These are phyloP conservation scores for Salix purpurea DNA, from an alignment of 345 rosid species.

Conservation along the genomic window DNA sequence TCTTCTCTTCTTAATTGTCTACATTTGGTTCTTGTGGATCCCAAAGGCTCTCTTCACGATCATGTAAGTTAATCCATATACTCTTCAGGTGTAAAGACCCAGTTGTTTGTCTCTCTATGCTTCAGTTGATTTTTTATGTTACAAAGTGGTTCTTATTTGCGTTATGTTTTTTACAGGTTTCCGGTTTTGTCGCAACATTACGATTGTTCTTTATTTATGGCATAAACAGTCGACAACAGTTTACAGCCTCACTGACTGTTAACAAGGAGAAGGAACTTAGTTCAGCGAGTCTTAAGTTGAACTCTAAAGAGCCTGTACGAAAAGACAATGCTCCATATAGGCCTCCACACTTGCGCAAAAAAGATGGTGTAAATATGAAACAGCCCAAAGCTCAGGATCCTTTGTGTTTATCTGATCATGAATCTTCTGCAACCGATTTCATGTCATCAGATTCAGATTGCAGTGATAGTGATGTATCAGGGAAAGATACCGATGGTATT, in stretches of 20 bases:
- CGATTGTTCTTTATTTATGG: slow-evolving; percentile 73
- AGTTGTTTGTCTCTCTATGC: not conserved
- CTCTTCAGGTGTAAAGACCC: slow-evolving; percentile 7
- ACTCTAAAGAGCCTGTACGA: slow-evolving; percentile 33
- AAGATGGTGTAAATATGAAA: slow-evolving; percentile 37
- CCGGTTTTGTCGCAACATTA: slow-evolving; percentile 72
- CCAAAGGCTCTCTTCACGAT: slow-evolving; percentile 63
- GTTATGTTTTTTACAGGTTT: slow-evolving; percentile 44
- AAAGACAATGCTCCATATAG: slow-evolving; percentile 54
- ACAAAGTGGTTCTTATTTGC: not conserved
- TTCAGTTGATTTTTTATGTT: slow-evolving; percentile 4
- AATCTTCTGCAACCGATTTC: slow-evolving; percentile 43
- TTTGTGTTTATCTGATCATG: slow-evolving; percentile 38
- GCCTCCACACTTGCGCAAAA: slow-evolving; percentile 92
- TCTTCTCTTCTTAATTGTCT: slow-evolving; percentile 71
- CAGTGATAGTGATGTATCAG: slow-evolving; percentile 72
- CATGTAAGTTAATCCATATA: slow-evolving; percentile 56
- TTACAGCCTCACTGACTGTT: slow-evolving; percentile 25
- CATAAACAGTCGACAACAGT: slow-evolving; percentile 40
- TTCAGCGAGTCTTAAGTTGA: slow-evolving; percentile 30
- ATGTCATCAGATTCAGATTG: slow-evolving; percentile 82
- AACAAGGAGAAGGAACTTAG: slow-evolving; percentile 40
- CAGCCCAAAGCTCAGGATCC: slow-evolving; percentile 37
- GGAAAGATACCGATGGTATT: slow-evolving; percentile 39
- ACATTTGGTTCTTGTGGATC: slow-evolving; percentile 63